Evolutionary conservation across 176 grass and related monocot species (phyloP).

Genomic region (Miscanthus lutarioriparius): DNA sequence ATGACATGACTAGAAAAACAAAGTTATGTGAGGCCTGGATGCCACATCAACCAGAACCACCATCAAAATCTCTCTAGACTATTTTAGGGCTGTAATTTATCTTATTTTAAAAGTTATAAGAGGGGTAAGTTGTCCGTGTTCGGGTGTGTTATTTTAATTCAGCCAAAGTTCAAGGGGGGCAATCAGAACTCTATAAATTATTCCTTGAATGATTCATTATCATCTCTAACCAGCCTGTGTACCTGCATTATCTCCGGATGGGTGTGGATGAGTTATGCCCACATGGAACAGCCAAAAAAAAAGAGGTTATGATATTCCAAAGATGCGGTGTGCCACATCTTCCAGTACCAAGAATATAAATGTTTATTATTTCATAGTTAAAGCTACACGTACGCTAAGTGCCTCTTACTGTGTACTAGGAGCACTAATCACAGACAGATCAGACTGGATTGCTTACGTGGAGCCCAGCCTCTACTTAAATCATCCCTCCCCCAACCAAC

Average conservation of each 20-base stretch:
- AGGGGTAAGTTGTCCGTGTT: no score
- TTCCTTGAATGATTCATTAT: not conserved
- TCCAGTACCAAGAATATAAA: not conserved
- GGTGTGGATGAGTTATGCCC: conserved; percentile 16
- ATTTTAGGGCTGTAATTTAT: no score
- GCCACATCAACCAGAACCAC: no score
- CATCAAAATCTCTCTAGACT: no score
- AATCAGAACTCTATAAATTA: not conserved
- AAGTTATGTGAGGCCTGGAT: no score
- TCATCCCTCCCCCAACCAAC: not conserved
- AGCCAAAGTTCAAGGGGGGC: no score
- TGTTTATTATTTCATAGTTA: not conserved
- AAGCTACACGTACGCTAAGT: not conserved
- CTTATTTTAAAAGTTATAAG: no score
- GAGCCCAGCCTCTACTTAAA: not conserved
- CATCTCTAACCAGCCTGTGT: no score
- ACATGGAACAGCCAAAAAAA: conserved; percentile 24
- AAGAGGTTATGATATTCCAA: conserved; percentile 22
- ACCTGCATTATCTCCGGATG: not conserved
- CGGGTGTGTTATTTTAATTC: no score
- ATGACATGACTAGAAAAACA: no score
- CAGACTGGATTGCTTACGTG: not conserved
- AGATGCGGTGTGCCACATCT: conserved; percentile 34
- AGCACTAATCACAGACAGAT: not conserved
- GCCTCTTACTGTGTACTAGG: not conserved